Conservation (phyloP, 2,329 filamentous ascomycete species). For the Corynespora cassiicola region DNA sequence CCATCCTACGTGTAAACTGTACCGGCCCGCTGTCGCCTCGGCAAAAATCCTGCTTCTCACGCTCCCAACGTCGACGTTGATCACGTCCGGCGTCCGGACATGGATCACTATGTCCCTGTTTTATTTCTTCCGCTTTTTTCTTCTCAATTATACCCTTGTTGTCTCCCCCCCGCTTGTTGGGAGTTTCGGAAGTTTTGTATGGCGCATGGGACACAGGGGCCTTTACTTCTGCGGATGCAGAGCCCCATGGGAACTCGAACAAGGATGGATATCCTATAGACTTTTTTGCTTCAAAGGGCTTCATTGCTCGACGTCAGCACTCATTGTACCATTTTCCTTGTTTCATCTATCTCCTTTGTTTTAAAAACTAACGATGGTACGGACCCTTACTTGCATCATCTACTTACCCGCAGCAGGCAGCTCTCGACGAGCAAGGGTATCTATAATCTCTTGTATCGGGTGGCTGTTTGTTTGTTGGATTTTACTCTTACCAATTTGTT, state of each 20-base stretch:
- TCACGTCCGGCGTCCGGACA: no score
- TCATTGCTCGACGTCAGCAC: conserved; percentile 26
- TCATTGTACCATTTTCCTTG: conserved; percentile 13
- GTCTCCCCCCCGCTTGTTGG: no score
- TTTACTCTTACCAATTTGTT: no score
- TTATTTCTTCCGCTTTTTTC: conserved; percentile 4
- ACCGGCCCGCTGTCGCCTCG: conserved; percentile 7
- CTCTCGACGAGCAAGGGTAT: neutral
- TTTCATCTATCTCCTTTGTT: conserved; percentile 20
- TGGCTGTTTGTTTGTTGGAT: conserved; percentile 30
- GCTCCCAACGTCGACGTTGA: no score
- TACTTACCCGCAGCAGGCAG: neutral
- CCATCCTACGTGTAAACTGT: no score
- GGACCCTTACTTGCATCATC: neutral
- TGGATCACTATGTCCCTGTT: no score
- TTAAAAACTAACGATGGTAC: conserved; percentile 1
- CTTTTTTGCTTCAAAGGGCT: conserved; percentile 27
- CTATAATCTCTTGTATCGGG: conserved; percentile 12
- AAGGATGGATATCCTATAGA: conserved; percentile 44
- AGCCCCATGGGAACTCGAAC: no score
- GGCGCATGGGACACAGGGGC: conserved; percentile 20
- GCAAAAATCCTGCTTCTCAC: conserved; percentile 6
- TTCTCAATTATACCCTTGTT: conserved; percentile 29
- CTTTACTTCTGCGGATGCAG: no score
- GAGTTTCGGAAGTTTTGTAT: conserved; percentile 15